A percentile compares a stretch with the other conserved stretches of the same genome.
Evolutionary conservation across 108 stramenopile species (phyloP).

Genomic region (Cyclostephanos invisitatus): DNA sequence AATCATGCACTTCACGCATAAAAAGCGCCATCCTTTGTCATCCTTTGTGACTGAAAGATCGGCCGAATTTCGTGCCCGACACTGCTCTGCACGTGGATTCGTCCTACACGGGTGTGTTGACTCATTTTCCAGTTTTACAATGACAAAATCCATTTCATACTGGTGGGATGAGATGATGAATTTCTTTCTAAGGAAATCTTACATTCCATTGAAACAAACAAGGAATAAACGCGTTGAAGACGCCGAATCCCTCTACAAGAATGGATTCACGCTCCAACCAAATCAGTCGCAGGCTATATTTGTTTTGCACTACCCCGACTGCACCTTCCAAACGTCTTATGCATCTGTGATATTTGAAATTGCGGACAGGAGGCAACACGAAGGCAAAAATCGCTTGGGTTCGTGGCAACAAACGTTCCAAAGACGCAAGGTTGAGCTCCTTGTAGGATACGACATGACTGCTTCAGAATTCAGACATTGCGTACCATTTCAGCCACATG

Average conservation of each 20-base stretch:
- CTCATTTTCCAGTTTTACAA: neutral
- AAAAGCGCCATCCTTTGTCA: slow-evolving; percentile 23
- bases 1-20: slow-evolving; percentile 38
- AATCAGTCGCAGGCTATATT: slow-evolving; percentile 64
- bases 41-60: slow-evolving; percentile 7
- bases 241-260: slow-evolving; percentile 24
- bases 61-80: neutral
- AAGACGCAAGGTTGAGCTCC: slow-evolving; percentile 43
- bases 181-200: neutral
- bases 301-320: slow-evolving; percentile 69
- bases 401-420: slow-evolving; percentile 30
- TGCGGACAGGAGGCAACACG: slow-evolving; percentile 5
- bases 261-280: slow-evolving; percentile 61
- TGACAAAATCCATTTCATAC: slow-evolving; percentile 6
- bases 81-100: slow-evolving; percentile 52
- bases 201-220: neutral
- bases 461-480: slow-evolving; percentile 30
- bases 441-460: slow-evolving; percentile 57
- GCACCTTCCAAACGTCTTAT: slow-evolving; percentile 56
- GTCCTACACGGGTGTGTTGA: slow-evolving; percentile 48
- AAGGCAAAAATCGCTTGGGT: slow-evolving; percentile 7
- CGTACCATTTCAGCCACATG: slow-evolving; percentile 34
- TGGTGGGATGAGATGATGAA: slow-evolving; percentile 12
- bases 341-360: slow-evolving; percentile 57
- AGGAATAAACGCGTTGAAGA: slow-evolving; percentile 4